Base-by-base conservation (phyloP, 768 basidiomycete species). In the Boletus rubropictus region DNA sequence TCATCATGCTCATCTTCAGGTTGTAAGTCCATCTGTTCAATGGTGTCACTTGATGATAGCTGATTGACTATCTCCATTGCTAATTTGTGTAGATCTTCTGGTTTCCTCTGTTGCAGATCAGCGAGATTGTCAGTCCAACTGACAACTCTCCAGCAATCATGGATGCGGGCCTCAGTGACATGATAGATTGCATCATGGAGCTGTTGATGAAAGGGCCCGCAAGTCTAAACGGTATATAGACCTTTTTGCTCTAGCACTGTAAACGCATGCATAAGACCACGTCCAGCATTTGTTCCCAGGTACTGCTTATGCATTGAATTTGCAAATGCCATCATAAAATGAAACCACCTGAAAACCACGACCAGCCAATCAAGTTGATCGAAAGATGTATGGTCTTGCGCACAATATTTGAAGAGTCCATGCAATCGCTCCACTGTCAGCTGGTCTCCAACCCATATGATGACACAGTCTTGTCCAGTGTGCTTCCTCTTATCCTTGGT, bases 361-460 rank as follows among this genome's bases (percentile, higher is more conserved):
- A n/a, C n/a, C n/a, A n/a, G n/a, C n/a, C n/a, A n/a, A n/a, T n/a
- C n/a, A n/a, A n/a, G n/a, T n/a, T n/a, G n/a, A n/a, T n/a, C n/a
- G n/a, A n/a, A n/a, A n/a, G n/a, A n/a, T n/a, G n/a, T n/a, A n/a
- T n/a, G 24, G 17, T 34, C 33, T 4, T 17, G 33, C 4, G 17
- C 33, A 8, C 11, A 1, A 38, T 57, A 72, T 15, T 60, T 60
- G 42, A 59, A 70, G 21, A 77, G 57, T 1, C 68, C 68, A 8
- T 64, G 17, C 2, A 70, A 53, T 2, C 68, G 59, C 6, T 65
- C 66, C 0, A 66, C 57, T 0, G 71, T 77, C 14, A 77, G 60
- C 48, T 72, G 69, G 49, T 70, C 70, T 0, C 69, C 62, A 29
- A 63, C 44, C 66, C 67, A 72, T 1, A 57, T 50, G 7, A 75